Base-by-base conservation (phyloP, 2,329 filamentous ascomycete species). In the Cladophialophora immunda region DNA sequence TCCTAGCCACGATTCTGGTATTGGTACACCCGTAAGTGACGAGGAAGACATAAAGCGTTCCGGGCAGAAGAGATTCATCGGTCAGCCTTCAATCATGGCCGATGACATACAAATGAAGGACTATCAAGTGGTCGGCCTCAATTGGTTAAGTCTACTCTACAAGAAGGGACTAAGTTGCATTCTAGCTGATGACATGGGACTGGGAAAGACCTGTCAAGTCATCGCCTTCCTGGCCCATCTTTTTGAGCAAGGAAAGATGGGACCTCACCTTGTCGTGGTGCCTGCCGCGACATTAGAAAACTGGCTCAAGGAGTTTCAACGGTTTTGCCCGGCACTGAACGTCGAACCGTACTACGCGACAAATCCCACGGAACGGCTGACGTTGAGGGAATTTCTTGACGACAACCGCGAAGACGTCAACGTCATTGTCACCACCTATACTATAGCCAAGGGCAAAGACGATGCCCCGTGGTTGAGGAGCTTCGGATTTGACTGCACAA, bases 121-220 rank as follows among this genome's bases (percentile, higher is more conserved):
- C 38, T 98, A 97, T 75, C 95, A 99, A 76, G 81, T 98, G 22
- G 93, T 97, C 32, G 95, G 95, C 3, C 85, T 99, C 59, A 98
- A 98, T 76, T 99, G 95, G 95, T 86, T 99, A 75, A 89, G 90
- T 63, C 81, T 98, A 54, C 85, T 99, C 15, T 97, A 93, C 80
- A 85, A 89, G 60, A 89, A 92, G 65, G 85, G 89, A 30, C 86
- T 96, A 59, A 94, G 92, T 54, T 94, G 93, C 69, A 98, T 99
- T 64, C 83, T 99, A 19, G 95, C 95, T 1, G 95, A 99, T 76
- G 95, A 99, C 76, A 99, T 99, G 95, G 95, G 83, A 54, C 83
- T 94, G 47, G 95, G 95, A 54, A 99, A 99, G 83, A 99, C 95
- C 0, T 97, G 93, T 73, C 94, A 99, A 75, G 93, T 98, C 68